A percentile compares a stretch with the other conserved stretches of the same genome.
Conservation (phyloP, 345 rosid genomes). For the Raphanus sativus region DNA sequence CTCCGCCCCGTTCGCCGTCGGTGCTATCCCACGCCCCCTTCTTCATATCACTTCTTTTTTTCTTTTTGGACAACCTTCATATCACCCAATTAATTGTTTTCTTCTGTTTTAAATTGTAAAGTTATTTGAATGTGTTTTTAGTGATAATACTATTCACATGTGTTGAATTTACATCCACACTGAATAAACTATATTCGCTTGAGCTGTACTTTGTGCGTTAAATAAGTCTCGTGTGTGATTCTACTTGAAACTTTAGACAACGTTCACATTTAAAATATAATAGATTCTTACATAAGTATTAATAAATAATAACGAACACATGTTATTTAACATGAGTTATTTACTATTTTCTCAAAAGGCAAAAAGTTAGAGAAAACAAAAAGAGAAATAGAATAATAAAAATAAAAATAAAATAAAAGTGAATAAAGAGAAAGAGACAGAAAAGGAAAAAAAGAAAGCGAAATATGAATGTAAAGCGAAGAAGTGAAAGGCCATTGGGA, state of each 20-base stretch:
- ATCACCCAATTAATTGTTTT: slow-evolving; percentile 3
- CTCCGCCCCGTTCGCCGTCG: slow-evolving; percentile 29
- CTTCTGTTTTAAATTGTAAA: background rate
- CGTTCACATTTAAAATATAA: background rate
- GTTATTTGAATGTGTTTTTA: background rate
- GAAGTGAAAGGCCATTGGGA: slow-evolving; percentile 15
- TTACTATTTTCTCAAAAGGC: slow-evolving; percentile 11
- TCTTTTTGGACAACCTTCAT: background rate
- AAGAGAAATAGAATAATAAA: slow-evolving; percentile 42
- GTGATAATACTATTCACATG: slow-evolving; percentile 24
- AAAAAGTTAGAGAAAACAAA: slow-evolving; percentile 45
- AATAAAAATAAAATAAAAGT: slow-evolving; percentile 25
- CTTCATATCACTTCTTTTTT: slow-evolving; percentile 5
- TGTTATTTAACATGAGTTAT: background rate
- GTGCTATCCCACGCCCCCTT: slow-evolving; percentile 31
- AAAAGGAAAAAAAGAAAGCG: slow-evolving; percentile 43
- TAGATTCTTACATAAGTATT: background rate
- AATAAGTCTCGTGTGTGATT: background rate
- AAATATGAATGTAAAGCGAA: slow-evolving; percentile 43
- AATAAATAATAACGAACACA: background rate
- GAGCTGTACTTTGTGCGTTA: background rate
- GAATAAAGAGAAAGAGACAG: slow-evolving; percentile 23
- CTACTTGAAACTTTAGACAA: background rate
- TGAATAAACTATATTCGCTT: background rate
- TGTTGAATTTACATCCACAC: slow-evolving; percentile 12